Conservation (phyloP, 352 stramenopile species). For the Thalassiosira hispida region DNA sequence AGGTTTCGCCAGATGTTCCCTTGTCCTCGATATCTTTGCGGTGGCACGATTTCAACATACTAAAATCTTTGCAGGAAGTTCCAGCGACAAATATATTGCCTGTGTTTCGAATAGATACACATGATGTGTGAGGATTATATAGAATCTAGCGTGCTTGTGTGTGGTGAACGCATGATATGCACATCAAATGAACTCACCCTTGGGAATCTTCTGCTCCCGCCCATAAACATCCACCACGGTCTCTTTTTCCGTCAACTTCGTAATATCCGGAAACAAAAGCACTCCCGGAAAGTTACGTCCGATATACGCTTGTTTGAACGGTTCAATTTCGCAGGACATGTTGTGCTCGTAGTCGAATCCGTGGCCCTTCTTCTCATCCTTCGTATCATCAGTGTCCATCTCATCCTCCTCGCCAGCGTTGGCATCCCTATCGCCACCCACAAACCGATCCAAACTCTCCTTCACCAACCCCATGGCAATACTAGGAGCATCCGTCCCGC, state of each 20-base stretch:
- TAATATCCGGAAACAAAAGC: slow-evolving; percentile 79
- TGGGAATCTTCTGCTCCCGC: slow-evolving; percentile 45
- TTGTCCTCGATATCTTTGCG: slow-evolving; percentile 68
- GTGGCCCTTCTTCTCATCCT: slow-evolving; percentile 14
- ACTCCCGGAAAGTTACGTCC: slow-evolving; percentile 75
- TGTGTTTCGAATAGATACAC: slow-evolving; percentile 20
- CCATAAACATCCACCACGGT: slow-evolving; percentile 75
- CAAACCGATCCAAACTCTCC: slow-evolving; percentile 46
- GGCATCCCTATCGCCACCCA: neutral
- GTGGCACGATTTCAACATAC: slow-evolving; percentile 71
- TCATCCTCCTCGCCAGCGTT: neutral
- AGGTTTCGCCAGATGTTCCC: slow-evolving; percentile 80
- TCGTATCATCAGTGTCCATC: neutral
- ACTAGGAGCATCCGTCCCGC: slow-evolving; percentile 76
- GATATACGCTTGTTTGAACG: slow-evolving; percentile 85
- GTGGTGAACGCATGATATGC: too few species aligned
- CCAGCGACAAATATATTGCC: slow-evolving; percentile 80
- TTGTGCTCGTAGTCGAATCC: slow-evolving; percentile 54
- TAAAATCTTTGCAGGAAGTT: slow-evolving; percentile 83
- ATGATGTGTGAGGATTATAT: too few species aligned
- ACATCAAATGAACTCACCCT: too few species aligned
- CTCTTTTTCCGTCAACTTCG: slow-evolving; percentile 66
- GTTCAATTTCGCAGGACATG: slow-evolving; percentile 84
- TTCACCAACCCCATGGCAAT: slow-evolving; percentile 71
- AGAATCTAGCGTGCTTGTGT: too few species aligned